Conservation (phyloP, 2,329 filamentous ascomycete genomes). For the Stylonectria norvegica region DNA sequence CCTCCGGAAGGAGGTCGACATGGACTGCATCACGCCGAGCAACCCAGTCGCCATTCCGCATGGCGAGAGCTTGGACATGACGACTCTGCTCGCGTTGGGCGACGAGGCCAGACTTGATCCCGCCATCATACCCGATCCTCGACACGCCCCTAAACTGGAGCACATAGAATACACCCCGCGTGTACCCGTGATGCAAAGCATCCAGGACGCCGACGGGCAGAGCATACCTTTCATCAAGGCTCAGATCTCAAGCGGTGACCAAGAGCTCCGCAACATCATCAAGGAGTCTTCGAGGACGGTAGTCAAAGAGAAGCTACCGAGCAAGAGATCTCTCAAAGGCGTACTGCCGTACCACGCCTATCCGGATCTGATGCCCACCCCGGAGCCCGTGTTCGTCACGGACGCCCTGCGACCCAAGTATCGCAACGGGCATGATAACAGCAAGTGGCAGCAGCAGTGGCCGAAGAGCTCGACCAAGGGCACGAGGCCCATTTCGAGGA, state of each 20-base stretch:
- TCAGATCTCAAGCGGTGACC: constrained; percentile 73
- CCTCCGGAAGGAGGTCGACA: constrained; percentile 95
- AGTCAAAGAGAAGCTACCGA: constrained; percentile 23
- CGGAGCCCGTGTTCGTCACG: constrained; percentile 35
- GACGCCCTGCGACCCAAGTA: constrained; percentile 30
- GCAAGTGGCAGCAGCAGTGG: constrained; percentile 27
- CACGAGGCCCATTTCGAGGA: constrained; percentile 23
- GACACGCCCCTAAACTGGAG: constrained; percentile 54
- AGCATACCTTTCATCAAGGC: constrained; percentile 70
- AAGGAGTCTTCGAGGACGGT: constrained; percentile 50
- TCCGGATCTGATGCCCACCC: constrained; percentile 33
- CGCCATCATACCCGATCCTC: constrained; percentile 51
- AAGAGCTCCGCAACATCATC: constrained; percentile 71
- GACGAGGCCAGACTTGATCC: constrained; percentile 66
- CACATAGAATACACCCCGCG: constrained; percentile 66
- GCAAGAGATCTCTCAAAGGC: constrained; percentile 26
- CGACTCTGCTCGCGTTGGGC: constrained; percentile 71
- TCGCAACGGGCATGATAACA: constrained; percentile 16
- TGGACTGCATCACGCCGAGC: constrained; percentile 93
- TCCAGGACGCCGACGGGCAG: constrained; percentile 48
- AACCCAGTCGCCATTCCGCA: constrained; percentile 74
- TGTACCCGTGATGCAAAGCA: constrained; percentile 72
- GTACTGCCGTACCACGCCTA: constrained; percentile 38
- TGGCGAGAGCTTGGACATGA: constrained; percentile 85
- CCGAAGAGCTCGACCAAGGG: constrained; percentile 20